A percentile compares a stretch with the other conserved stretches of the same genome.
Conservation (phyloP, 164 flowering plant species). For the Vitis rotundifolia region DNA sequence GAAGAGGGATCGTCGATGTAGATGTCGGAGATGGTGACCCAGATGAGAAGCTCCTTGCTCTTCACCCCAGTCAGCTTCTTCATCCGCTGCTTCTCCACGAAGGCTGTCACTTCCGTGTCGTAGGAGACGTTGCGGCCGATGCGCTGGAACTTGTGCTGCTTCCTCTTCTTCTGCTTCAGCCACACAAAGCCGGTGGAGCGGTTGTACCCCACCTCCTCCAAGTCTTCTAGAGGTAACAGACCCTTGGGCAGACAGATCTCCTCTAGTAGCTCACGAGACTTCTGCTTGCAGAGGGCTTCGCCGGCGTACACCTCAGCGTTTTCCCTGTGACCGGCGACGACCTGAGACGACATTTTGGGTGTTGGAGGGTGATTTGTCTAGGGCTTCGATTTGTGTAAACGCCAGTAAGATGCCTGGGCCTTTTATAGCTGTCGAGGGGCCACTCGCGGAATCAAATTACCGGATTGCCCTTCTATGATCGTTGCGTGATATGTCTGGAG, state of each 20-base stretch:
- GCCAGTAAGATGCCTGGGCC: too few species aligned
- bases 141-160: constrained; percentile 36
- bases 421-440: too few species aligned
- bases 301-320: constrained; percentile 54
- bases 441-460: too few species aligned
- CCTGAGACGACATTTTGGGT: constrained; percentile 26
- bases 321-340: constrained; percentile 27
- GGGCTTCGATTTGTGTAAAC: too few species aligned
- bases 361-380: too few species aligned
- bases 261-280: constrained; percentile 35
- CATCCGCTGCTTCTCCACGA: constrained; percentile 52
- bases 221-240: constrained; percentile 49
- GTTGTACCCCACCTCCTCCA: constrained; percentile 51
- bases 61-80: constrained; percentile 56
- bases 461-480: too few species aligned
- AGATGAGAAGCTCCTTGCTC: constrained; percentile 66
- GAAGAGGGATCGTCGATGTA: constrained; percentile 17
- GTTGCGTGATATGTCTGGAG: too few species aligned
- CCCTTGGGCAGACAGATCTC: constrained; percentile 54
- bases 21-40: constrained; percentile 58
- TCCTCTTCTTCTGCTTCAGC: constrained; percentile 51
- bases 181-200: constrained; percentile 55
- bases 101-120: constrained; percentile 58
- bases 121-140: constrained; percentile 39
- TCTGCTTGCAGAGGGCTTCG: constrained; percentile 42